These are phyloP conservation scores for Arthroderma uncinatum DNA, from an alignment of 2,329 filamentous ascomycete genomes.

Conservation along the genomic window DNA sequence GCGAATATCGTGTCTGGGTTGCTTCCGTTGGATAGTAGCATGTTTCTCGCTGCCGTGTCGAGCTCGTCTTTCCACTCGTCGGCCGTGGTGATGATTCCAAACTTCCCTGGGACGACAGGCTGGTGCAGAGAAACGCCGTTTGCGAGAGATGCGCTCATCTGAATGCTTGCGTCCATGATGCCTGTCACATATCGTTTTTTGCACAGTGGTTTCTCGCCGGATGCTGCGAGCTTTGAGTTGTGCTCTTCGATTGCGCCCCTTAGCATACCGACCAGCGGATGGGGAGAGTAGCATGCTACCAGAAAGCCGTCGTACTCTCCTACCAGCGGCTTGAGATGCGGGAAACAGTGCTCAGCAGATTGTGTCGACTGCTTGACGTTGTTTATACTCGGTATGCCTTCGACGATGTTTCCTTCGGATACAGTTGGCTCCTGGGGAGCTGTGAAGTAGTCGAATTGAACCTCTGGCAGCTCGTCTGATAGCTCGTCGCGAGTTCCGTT, in stretches of 20 bases:
- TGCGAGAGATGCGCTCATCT: conserved; percentile 43
- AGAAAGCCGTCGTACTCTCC: conserved; percentile 58
- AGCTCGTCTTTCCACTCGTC: conserved; percentile 71
- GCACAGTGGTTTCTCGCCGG: neutral
- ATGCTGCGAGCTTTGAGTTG: conserved; percentile 4
- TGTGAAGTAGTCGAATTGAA: conserved; percentile 32
- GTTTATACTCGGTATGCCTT: conserved; percentile 65
- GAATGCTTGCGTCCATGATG: conserved; percentile 77
- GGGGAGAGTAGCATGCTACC: conserved; percentile 78
- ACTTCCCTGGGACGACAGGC: conserved; percentile 31
- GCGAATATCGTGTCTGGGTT: conserved; percentile 45
- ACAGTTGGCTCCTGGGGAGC: conserved; percentile 24
- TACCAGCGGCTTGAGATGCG: conserved; percentile 38
- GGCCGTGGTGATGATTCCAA: conserved; percentile 84
- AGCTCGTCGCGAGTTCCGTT: neutral
- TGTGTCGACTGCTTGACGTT: conserved; percentile 54
- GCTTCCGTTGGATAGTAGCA: conserved; percentile 44
- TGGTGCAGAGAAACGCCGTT: conserved; percentile 16
- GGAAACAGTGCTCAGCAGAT: conserved; percentile 53
- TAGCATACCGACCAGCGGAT: conserved; percentile 60
- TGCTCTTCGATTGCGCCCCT: conserved; percentile 33
- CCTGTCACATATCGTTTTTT: conserved; percentile 53
- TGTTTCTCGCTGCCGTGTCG: conserved; percentile 49
- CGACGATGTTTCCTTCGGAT: conserved; percentile 23
- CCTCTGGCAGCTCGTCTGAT: conserved; percentile 16